Evolutionary conservation across 78 protist species (phyloP).

Genomic region (Guillardia theta): DNA sequence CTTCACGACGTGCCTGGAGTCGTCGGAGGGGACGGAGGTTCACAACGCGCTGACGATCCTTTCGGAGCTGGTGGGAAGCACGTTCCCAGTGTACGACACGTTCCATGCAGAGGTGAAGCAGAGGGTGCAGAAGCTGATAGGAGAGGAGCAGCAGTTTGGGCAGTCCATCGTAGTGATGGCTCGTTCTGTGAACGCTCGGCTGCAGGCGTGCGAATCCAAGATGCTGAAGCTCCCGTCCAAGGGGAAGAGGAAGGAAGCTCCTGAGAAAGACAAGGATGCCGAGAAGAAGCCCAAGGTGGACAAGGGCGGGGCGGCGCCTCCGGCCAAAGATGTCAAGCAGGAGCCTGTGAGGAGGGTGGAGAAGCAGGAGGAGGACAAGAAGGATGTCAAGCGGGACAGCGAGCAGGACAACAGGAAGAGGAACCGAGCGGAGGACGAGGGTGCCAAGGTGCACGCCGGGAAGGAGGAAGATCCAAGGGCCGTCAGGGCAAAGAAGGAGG

Average conservation of each 20-base stretch:
- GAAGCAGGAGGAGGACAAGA: neutral
- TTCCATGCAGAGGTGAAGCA: neutral
- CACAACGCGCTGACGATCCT: constrained; percentile 19
- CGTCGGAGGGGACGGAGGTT: neutral
- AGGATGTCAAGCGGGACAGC: neutral
- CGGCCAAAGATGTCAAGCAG: neutral
- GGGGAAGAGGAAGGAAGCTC: neutral
- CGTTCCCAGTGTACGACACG: neutral
- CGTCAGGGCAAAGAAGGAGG: neutral
- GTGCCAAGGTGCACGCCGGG: neutral
- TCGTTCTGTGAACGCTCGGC: neutral
- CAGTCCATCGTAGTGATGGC: neutral
- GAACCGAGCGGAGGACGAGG: neutral
- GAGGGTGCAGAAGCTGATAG: neutral
- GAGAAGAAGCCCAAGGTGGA: neutral
- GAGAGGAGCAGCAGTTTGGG: neutral
- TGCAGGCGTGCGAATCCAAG: neutral
- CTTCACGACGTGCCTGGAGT: neutral
- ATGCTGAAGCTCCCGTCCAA: neutral
- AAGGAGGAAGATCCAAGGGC: neutral
- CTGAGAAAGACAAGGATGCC: neutral
- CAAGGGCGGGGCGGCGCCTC: too few relatives aligned
- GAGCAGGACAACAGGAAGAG: neutral
- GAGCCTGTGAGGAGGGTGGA: neutral
- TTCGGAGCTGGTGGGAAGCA: neutral